Base-by-base conservation (phyloP, 495 filamentous ascomycete species). In the Melanomma pulvis-pyrius region DNA sequence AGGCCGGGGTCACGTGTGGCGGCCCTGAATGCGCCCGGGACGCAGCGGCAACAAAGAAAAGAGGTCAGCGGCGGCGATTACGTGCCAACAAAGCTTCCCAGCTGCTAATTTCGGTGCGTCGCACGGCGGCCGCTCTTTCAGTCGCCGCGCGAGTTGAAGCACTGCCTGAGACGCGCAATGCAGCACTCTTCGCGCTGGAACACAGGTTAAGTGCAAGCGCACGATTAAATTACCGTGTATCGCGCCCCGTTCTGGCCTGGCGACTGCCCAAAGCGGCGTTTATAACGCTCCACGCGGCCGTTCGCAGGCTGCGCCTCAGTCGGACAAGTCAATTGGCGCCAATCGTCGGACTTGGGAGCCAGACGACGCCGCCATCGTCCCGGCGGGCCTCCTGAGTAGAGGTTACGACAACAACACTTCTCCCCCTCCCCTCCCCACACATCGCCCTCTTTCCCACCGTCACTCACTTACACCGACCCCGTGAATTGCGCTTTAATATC, bases 391-490 rank as follows among this genome's bases (percentile, higher is more conserved):
- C 59, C 59, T 61, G 59, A 61, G 22, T 32, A 3, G 32, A 3
- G 15, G 41, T 22, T 21, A 61, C 59, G 29, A 52, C 30, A 34
- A 36, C 59, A 61, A 49, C 58, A 61, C 59, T 13, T n/a, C 28
- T 21, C 59, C 44, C 32, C 6, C 47, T 26, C 56, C 24, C 39
- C 56, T 7, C 11, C n/a, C 17, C 46, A 49, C 44, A 2, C 48
- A 22, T 24, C 26, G 28, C 17, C n/a, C 41, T 21, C 29, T 17
- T 47, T n/a, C 49, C 47, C 46, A 12, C 29, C 59, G 59, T 52
- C 59, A 41, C 59, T 61, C 59, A 61, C 59, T 61, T 61, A 36
- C 1, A 15, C 12, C n/a, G 2, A 9, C 30, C 59, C 28, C 21
- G 54, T 22, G 32, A 26, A 49, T 25, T 24, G 24, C 22, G 12